Conservation (phyloP, 2,329 filamentous ascomycete genomes). For the Exserohilum turcica region DNA sequence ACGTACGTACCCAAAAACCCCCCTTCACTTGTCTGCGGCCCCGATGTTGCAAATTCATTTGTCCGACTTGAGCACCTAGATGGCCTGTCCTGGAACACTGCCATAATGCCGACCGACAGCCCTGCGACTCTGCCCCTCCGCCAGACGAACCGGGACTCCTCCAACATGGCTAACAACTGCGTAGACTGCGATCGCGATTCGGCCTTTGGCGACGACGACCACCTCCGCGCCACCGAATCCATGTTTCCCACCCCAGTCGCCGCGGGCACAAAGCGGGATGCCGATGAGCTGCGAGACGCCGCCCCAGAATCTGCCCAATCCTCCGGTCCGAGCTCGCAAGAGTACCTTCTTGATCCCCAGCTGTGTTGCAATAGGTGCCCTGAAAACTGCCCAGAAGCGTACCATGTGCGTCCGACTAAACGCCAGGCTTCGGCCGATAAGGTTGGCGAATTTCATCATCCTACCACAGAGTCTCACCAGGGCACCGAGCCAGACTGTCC, state of each 20-base stretch:
- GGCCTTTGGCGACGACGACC: constrained; percentile 40
- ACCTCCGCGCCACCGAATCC: constrained; percentile 28
- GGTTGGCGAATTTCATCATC: constrained; percentile 39
- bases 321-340: constrained; percentile 20
- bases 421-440: constrained; percentile 40
- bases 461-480: constrained; percentile 18
- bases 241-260: constrained; percentile 38
- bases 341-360: constrained; percentile 9
- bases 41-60: constrained; percentile 1
- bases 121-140: constrained; percentile 6
- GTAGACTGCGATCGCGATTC: constrained; percentile 40
- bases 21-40: not conserved
- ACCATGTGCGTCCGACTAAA: constrained; percentile 37
- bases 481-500: constrained; percentile 33
- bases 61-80: constrained; percentile 11
- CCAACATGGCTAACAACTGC: constrained; percentile 37
- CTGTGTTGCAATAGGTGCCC: constrained; percentile 39
- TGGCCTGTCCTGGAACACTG: constrained; percentile 11
- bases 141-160: constrained; percentile 5
- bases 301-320: constrained; percentile 16
- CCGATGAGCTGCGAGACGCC: constrained; percentile 27
- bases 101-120: constrained; percentile 1
- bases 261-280: constrained; percentile 42
- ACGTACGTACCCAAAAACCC: not conserved
- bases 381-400: constrained; percentile 24